Percentiles rank a stretch among this genome's conserved stretches.
Conservation (phyloP, 2,329 filamentous ascomycete genomes). For the Chaetomiaceae sp. region DNA sequence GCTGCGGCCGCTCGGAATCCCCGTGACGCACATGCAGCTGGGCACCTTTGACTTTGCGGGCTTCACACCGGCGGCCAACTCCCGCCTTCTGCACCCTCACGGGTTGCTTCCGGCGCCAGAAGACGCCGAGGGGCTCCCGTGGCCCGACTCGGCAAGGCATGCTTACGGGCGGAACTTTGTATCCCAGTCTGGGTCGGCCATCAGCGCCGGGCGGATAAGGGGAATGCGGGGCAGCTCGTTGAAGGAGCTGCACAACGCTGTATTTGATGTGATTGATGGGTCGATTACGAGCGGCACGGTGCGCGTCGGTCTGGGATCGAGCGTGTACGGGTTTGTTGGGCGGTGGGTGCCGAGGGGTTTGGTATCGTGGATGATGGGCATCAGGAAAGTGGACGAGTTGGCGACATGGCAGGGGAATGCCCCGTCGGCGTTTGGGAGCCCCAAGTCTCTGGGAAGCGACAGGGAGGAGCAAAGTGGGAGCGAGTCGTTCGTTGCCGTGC, state of each 20-base stretch:
- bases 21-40: constrained; percentile 82
- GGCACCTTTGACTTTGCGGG: constrained; percentile 83
- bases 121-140: constrained; percentile 54
- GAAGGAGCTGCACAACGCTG: constrained; percentile 74
- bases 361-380: constrained; percentile 92
- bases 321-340: constrained; percentile 81
- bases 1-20: constrained; percentile 68
- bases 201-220: constrained; percentile 53
- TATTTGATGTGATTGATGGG: constrained; percentile 82
- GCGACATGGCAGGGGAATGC: constrained; percentile 46
- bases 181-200: constrained; percentile 50
- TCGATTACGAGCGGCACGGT: constrained; percentile 59
- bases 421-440: constrained; percentile 18
- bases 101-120: constrained; percentile 43
- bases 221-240: constrained; percentile 66
- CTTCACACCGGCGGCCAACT: constrained; percentile 47
- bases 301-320: constrained; percentile 78
- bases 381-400: constrained; percentile 58
- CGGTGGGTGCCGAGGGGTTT: constrained; percentile 70
- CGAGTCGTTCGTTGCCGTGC: constrained; percentile 46
- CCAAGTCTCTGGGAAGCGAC: constrained; percentile 29
- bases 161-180: constrained; percentile 62
- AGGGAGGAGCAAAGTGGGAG: constrained; percentile 36
- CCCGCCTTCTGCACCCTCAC: constrained; percentile 27
- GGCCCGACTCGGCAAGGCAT: constrained; percentile 57